phyloP scores from a whole-genome alignment of 352 stramenopile species.

The Pythium sp. region DNA sequence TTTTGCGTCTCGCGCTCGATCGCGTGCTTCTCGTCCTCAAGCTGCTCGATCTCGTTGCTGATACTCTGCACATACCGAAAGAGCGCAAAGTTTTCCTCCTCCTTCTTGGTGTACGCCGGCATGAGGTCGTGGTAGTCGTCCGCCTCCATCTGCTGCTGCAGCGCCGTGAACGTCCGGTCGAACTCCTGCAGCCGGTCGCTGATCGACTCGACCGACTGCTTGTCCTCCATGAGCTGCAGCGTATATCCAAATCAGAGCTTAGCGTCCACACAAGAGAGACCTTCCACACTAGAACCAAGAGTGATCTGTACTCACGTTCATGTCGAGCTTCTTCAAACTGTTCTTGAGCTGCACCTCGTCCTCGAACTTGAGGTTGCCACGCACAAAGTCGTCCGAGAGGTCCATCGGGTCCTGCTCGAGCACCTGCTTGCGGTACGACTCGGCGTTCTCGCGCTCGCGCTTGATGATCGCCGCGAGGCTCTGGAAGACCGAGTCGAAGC shows the following conservation, averaged over 20 bases:
- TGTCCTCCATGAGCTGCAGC: constrained; percentile 61
- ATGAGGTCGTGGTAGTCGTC: constrained; percentile 64
- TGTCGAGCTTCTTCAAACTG: constrained; percentile 57
- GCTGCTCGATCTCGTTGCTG: constrained; percentile 77
- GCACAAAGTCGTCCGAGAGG: constrained; percentile 63
- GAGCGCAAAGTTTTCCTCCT: constrained; percentile 80
- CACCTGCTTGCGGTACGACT: constrained; percentile 76
- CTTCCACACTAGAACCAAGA: not conserved
- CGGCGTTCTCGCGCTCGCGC: constrained; percentile 69
- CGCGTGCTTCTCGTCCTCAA: constrained; percentile 71
- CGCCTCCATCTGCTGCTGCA: constrained; percentile 66
- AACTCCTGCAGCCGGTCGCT: constrained; percentile 75
- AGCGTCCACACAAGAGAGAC: not conserved
- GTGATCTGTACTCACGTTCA: constrained; percentile 17
- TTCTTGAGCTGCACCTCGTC: constrained; percentile 75
- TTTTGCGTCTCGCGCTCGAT: constrained; percentile 62
- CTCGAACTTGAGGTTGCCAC: constrained; percentile 73
- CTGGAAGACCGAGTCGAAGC: constrained; percentile 72
- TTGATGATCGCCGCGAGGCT: constrained; percentile 70
- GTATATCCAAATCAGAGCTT: not conserved
- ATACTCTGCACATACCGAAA: constrained; percentile 80
- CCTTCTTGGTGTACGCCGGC: constrained; percentile 59
- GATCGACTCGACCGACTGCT: constrained; percentile 62
- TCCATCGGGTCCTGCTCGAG: constrained; percentile 70
- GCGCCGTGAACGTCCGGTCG: constrained; percentile 55